Base-by-base conservation (phyloP, 768 basidiomycete species). In the Neoboletus magnificus region DNA sequence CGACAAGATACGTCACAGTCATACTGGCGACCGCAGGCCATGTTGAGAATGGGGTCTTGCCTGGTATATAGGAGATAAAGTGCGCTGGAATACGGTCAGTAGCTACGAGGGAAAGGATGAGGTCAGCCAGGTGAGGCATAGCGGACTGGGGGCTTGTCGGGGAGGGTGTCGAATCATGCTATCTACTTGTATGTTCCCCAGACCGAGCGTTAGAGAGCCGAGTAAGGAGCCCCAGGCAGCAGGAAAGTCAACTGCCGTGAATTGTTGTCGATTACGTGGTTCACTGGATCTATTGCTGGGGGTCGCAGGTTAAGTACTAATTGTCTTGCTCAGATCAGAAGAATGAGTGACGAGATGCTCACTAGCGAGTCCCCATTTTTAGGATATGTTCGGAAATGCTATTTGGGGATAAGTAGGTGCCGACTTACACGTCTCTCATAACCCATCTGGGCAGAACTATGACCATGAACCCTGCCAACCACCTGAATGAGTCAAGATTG, bases 31-130 rank as follows among this genome's bases (percentile, higher is more conserved):
- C 95, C 56, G 79, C 77, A 55, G 83, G 79, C 58, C 71, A 66
- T 32, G 93, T 96, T 30, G 90, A 92, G 53, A 98, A 71, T 13
- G 94, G 94, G 0, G 91, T 89, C 61, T 78, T 71, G 47, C 90
- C 92, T 29, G 77, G 78, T 60, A 90, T 80, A 80, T 89, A 95
- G 52, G 78, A 75, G 33, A 74, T 79, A 45, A 81, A 76, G 67
- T 85, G 77, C 35, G 62, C 69, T 22, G 89, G 87, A 54, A 89
- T 74, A 55, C 75, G 75, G 60, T 79, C 76, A n/a, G 40, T 12
- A 39, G 83, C 78, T 60, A 81, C 72, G 64, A 76, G 65, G 48
- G 79, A 73, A 66, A 85, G 75, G 62, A 90, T 74, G 62, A 84
- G 74, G 70, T 87, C 85, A 63, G 88, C 86, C 70, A 91, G 80